These are phyloP conservation scores for Dryas integrifolia DNA, from an alignment of 331 rosid genomes.

Conservation along the genomic window DNA sequence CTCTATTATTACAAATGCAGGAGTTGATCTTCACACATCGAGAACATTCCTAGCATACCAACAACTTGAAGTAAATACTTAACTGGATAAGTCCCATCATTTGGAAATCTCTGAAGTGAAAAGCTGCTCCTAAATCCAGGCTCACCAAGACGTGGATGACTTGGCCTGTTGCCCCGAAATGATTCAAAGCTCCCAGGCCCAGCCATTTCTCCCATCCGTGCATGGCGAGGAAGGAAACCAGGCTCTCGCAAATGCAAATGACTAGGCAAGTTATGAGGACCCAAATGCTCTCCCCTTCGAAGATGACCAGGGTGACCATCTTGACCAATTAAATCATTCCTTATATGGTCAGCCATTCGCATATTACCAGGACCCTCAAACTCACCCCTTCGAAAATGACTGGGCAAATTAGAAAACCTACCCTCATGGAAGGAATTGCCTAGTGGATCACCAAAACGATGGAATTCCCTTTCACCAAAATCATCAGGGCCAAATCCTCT, in stretches of 20 bases:
- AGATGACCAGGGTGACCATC: slow-evolving; percentile 53
- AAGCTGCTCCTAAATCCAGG: slow-evolving; percentile 96
- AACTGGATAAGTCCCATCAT: slow-evolving; percentile 70
- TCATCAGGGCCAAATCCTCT: slow-evolving; percentile 64
- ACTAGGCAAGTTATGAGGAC: slow-evolving; percentile 59
- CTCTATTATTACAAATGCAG: not conserved
- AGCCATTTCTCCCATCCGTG: slow-evolving; percentile 54
- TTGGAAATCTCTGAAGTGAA: slow-evolving; percentile 68
- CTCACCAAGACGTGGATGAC: slow-evolving; percentile 81
- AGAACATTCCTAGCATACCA: not conserved
- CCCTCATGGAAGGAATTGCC: slow-evolving; percentile 55
- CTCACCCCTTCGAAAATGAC: slow-evolving; percentile 66
- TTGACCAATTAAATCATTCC: slow-evolving; percentile 60
- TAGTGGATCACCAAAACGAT: slow-evolving; percentile 61
- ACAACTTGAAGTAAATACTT: slow-evolving; percentile 36
- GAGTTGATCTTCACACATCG: slow-evolving; percentile 8
- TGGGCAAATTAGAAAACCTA: slow-evolving; percentile 57
- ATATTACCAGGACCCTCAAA: slow-evolving; percentile 68
- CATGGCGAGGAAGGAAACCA: slow-evolving; percentile 71
- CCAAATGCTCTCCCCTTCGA: slow-evolving; percentile 64
- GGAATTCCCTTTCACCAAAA: slow-evolving; percentile 67
- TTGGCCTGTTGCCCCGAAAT: slow-evolving; percentile 51
- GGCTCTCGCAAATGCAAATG: slow-evolving; percentile 61
- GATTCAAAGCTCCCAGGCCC: slow-evolving; percentile 67
- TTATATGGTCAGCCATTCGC: slow-evolving; percentile 65